Evolutionary conservation across 257 asterid genomes (phyloP), one percentile per base, ranked within the genome.

Genomic region (Leptodermis oblonga): DNA sequence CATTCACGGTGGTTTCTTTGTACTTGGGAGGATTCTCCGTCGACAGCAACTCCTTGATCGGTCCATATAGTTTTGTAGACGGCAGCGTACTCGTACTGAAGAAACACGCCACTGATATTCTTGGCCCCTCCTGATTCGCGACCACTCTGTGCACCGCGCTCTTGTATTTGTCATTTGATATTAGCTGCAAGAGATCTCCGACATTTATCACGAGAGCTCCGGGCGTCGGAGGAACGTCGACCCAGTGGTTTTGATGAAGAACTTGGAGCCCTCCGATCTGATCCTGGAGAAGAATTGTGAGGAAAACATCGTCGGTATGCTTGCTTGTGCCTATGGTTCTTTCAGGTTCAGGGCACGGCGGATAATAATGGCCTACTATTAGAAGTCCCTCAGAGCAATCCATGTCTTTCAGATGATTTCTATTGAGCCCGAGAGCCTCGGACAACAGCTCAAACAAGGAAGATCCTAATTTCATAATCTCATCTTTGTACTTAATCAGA

Each of bases 271-370:
- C 73, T 8, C 82, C 78, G 0, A 69, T 28, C 43, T 69, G 45
- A 43, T 78, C 82, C 65, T 78, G 78, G 65, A 78, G 73, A n/a
- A 78, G 82, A 28, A 78, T 60, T 12, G 82, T 69, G 59, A 78
- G 62, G 73, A 78, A 73, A 37, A 41, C 73, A 5, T 65, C 48
- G 66, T 78, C 79, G 9, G 82, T 26, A 18, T 78, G 82, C 23
- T 49, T 73, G 52, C 56, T 59, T 4, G 73, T 54, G n/a, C 82
- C 82, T 30, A 73, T 14, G 18, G 82, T 73, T 5, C 62, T 43
- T 49, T 73, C 76, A 1, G 82, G 82, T 51, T 73, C 73, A 3
- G 82, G 82, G 28, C 78, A 78, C 36, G 73, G 73, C 9, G 76
- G 79, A 69, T 78, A 78, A 48, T 78, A 78, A 69, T 78, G 78